These are phyloP conservation scores for Rhizopogon vesiculosus DNA, from an alignment of 768 basidiomycete genomes.

Conservation along the genomic window DNA sequence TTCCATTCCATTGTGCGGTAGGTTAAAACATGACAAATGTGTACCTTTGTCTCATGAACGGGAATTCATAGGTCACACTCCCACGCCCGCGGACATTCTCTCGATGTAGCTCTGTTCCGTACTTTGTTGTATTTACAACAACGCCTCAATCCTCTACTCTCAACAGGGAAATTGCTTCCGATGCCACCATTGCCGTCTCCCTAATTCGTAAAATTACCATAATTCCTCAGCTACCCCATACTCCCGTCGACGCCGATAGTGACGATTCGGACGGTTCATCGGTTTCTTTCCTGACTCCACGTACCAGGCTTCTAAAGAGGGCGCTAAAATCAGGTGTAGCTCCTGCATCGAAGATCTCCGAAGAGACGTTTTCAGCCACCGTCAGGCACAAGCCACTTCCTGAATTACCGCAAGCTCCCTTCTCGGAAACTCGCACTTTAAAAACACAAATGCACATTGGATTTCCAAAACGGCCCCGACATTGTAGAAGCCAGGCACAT, in stretches of 20 bases:
- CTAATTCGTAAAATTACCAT: conserved; percentile 58
- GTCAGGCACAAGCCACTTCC: conserved; percentile 21
- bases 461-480: conserved; percentile 62
- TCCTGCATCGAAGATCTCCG: conserved; percentile 8
- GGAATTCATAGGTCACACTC: conserved; percentile 48
- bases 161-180: conserved; percentile 61
- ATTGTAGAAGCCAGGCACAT: conserved; percentile 37
- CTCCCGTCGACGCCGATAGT: conserved; percentile 41
- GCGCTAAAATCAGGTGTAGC: conserved; percentile 19
- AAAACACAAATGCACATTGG: conserved; percentile 51
- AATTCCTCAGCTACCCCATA: conserved; percentile 32
- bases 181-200: conserved; percentile 67
- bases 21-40: conserved; percentile 21
- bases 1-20: conserved; percentile 66
- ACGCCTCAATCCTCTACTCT: conserved; percentile 48
- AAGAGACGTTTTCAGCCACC: conserved; percentile 1
- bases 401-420: conserved; percentile 14
- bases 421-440: conserved; percentile 21
- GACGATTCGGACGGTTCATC: conserved; percentile 35
- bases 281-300: conserved; percentile 3
- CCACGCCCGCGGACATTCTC: conserved; percentile 59
- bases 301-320: conserved; percentile 25
- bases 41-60: not conserved
- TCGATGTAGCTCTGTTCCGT: conserved; percentile 59
- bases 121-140: conserved; percentile 71